Evolutionary conservation across 495 filamentous ascomycete species (phyloP), one percentile per base, ranked within the genome.

Genomic region (Umbilicaria muhlenbergii): DNA sequence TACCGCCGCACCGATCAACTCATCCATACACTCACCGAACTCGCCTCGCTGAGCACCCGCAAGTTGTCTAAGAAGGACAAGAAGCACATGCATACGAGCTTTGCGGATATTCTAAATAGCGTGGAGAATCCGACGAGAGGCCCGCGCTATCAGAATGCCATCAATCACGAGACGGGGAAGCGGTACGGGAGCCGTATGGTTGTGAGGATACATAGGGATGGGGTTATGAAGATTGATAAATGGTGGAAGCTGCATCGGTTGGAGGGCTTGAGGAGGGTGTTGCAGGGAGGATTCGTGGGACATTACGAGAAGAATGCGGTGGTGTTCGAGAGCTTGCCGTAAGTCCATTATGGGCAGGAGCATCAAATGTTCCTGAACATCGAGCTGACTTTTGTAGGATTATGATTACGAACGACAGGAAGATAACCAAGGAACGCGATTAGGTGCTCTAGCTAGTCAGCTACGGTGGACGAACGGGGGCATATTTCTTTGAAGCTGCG

Each of bases 211-310:
- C 75, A 84, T 45, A 71, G 74, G 19, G 73, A 75, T 45, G 77
- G 80, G 5, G 67, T 77, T 34, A 76, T 94, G 69, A 71, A 71
- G 45, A 86, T 96, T 43, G 84, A 95, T 53, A 77, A 74, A 34
- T 96, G 89, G 89, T 91, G 84, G 72, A 88, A 94, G 51, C 71
- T 89, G 49, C 70, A 83, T 50, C 72, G 86, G 18, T 60, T 92
- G 38, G 75, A 86, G 45, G 74, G 77, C 35, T 66, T 96, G 32
- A 78, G 81, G 55, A 67, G 79, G n/a, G 58, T 89, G 10, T 62
- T 95, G 34, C 80, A 82, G 46, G 79, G 82, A 12, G 89, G 89
- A 0, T 86, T 95, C 40, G 61, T 78, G 16, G 71, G 70, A 33
- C 89, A 96, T 60, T 93, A 81, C 58, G 67, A 83, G 61, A 70